Evolutionary conservation across 2,329 filamentous ascomycete genomes (phyloP), one percentile per base, ranked within the genome.

Genomic region (Fulvia fulva): DNA sequence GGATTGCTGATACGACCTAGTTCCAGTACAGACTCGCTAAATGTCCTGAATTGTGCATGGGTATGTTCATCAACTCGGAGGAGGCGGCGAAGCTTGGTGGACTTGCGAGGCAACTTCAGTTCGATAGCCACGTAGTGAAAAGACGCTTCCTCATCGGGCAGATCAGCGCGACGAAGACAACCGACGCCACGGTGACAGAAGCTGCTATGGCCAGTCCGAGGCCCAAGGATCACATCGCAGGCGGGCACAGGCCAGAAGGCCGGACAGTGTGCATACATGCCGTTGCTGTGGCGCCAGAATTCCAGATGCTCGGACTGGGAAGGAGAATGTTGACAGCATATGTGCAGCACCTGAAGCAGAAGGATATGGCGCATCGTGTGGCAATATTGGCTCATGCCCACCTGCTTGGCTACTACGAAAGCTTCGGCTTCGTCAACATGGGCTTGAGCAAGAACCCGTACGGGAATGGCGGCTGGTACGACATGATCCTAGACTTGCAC

Each of bases 221-320:
- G 5, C 16, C 71, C 71, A 44, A 72, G 77, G 51, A 69, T 74
- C 8, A 45, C 41, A 23, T 21, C 5, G 34, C 2, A n/a, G 68
- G 84, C 8, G 90, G 90, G 28, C 89, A 95, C 71, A 83, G 87
- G 65, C 84, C 90, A 58, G 77, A 78, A 16, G 90, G 90, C 28
- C 76, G 84, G 41, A 93, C 89, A 0, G 81, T 95, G 56, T 89
- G 85, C 53, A 75, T 96, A 47, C 91, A 96, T 74, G 91, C 89
- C 0, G 80, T 60, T 14, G 58, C 54, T 6, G 43, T 60, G 9
- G 44, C 23, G 7, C 58, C 53, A 7, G 45, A 50, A 25, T 56
- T 51, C 28, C 58, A 60, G 23, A 37, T 49, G 21, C 56, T 51
- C 9, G 54, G 54, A 23, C 44, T 57, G 2, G 58, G 58, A 14